A percentile compares a stretch with the other conserved stretches of the same genome.
Evolutionary conservation across 768 basidiomycete species (phyloP).

Genomic region (Gyrodon lividus): DNA sequence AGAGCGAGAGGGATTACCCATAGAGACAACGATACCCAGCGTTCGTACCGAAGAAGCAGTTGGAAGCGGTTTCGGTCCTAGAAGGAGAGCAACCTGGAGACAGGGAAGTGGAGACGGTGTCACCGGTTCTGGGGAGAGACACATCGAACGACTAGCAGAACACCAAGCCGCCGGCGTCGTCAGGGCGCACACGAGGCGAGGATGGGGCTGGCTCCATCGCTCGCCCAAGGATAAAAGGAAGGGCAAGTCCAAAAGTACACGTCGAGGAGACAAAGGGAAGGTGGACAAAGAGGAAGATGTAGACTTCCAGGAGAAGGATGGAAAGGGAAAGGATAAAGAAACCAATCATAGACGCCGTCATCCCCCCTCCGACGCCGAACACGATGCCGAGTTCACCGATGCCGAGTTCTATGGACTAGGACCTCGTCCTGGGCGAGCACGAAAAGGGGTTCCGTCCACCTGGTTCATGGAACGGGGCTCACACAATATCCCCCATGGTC

Average conservation of each 20-base stretch:
- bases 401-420: conserved; percentile 1
- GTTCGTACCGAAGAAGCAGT: not conserved
- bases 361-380: conserved; percentile 10
- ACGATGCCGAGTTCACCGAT: conserved; percentile 4
- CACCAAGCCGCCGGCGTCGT: conserved; percentile 43
- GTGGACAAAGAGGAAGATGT: not conserved
- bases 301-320: not conserved
- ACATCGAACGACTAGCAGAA: conserved; percentile 30
- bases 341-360: not conserved
- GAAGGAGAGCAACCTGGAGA: conserved; percentile 19
- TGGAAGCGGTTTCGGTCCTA: not conserved
- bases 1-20: conserved; percentile 65
- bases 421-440: conserved; percentile 3
- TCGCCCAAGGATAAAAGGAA: conserved; percentile 1
- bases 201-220: conserved; percentile 20
- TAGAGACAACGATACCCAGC: conserved; percentile 28
- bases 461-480: conserved; percentile 18
- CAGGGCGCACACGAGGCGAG: conserved; percentile 41
- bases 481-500: not conserved
- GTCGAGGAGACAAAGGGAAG: not conserved
- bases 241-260: not conserved
- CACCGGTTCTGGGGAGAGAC: conserved; percentile 8
- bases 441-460: conserved; percentile 16
- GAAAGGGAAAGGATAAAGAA: conserved; percentile 12
- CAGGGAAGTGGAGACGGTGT: conserved; percentile 8